phyloP scores from a whole-genome alignment of 768 basidiomycete genomes.

The Termitomyces sp. region DNA sequence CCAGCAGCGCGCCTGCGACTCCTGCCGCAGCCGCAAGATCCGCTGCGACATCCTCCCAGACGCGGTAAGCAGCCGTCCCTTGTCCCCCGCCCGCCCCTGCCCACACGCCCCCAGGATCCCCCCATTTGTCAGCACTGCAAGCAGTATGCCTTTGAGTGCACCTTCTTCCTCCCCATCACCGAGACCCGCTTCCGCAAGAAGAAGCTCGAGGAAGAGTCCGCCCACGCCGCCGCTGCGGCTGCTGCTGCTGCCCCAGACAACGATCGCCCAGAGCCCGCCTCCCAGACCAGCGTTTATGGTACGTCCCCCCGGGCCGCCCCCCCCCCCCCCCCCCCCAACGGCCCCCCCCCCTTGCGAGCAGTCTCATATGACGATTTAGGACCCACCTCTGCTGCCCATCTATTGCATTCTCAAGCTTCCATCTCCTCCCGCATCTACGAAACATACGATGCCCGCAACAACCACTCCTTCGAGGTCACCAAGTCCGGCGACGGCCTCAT shows the following conservation, averaged over 20 bases:
- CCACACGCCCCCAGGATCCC: slow-evolving; percentile 41
- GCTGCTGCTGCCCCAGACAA: slow-evolving; percentile 22
- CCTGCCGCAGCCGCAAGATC: slow-evolving; percentile 87
- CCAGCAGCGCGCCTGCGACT: slow-evolving; percentile 80
- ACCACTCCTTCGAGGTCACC: slow-evolving; percentile 84
- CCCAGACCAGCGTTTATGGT: slow-evolving; percentile 54
- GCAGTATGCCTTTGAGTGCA: slow-evolving; percentile 90
- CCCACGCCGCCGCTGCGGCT: background rate
- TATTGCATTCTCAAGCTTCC: slow-evolving; percentile 85
- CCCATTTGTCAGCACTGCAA: slow-evolving; percentile 92
- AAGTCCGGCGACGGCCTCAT: slow-evolving; percentile 86
- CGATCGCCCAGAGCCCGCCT: slow-evolving; percentile 28
- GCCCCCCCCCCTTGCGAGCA: slow-evolving; percentile 22
- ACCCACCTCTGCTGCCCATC: slow-evolving; percentile 80
- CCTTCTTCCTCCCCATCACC: slow-evolving; percentile 96
- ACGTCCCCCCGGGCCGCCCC: slow-evolving; percentile 16
- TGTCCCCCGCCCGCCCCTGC: too few species aligned
- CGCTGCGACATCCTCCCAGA: slow-evolving; percentile 88
- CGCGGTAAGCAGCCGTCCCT: slow-evolving; percentile 24
- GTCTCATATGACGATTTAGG: slow-evolving; percentile 53
- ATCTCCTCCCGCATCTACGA: slow-evolving; percentile 85
- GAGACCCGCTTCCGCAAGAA: slow-evolving; percentile 99
- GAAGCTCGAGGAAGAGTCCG: slow-evolving; percentile 64
- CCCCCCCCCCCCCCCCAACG: too few species aligned
- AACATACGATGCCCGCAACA: slow-evolving; percentile 80